A percentile compares a stretch with the other conserved stretches of the same genome.
Conservation (phyloP, 352 stramenopile species). For the Globisporangium ultimum region DNA sequence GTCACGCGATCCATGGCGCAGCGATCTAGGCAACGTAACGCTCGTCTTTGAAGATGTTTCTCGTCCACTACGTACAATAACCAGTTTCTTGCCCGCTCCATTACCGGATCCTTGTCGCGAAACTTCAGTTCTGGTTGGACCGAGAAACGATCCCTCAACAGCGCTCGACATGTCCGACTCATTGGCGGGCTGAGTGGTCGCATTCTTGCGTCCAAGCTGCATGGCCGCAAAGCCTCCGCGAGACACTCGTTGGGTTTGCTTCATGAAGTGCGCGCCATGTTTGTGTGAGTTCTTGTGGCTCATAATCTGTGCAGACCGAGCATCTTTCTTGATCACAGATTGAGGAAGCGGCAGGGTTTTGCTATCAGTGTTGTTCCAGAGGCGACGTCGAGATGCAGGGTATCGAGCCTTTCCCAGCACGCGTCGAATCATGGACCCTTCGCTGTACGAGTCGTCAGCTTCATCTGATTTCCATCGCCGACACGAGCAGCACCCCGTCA, state of each 20-base stretch:
- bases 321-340: conserved; percentile 71
- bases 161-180: conserved; percentile 3
- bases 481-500: conserved; percentile 23
- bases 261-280: conserved; percentile 58
- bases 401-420: conserved; percentile 10
- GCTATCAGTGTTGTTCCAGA: conserved; percentile 11
- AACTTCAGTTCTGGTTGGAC: neutral
- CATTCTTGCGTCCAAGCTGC: neutral
- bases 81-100: neutral
- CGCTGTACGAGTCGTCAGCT: neutral
- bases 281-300: conserved; percentile 79
- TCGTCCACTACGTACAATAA: conserved; percentile 1
- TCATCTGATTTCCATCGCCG: conserved; percentile 1
- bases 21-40: neutral
- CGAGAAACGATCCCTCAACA: conserved; percentile 1
- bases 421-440: conserved; percentile 17
- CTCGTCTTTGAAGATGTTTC: neutral
- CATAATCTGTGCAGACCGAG: conserved; percentile 49
- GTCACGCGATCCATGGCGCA: neutral
- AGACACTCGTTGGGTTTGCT: conserved; percentile 63
- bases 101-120: neutral
- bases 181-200: too few species aligned
- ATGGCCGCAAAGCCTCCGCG: conserved; percentile 32
- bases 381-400: conserved; percentile 10
- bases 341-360: conserved; percentile 51